Evolutionary conservation across 78 protist genomes (phyloP), one percentile per base, ranked within the genome.

Genomic region (Dictyostelium purpureum): DNA sequence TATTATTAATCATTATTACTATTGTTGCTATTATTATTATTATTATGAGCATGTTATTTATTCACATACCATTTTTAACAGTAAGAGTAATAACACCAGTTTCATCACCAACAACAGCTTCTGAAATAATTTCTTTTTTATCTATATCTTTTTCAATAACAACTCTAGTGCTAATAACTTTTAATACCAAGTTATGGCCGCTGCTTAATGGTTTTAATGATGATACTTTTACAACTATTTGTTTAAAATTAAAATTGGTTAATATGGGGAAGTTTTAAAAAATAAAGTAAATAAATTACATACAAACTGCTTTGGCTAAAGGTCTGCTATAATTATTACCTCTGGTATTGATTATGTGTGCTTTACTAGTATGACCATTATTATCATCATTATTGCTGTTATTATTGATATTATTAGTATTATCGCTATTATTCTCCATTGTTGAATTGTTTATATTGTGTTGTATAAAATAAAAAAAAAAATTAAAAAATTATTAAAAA

Each of bases 81-180:
- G 94, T 90, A 51, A 90, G 43, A 26, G 79, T 70, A 24, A 90
- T 70, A 31, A 87, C 79, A 9, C 94, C 94, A 38, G 90, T 90
- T 75, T 90, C 94, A 66, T 90, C 94, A 38, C 94, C 94, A 26
- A 90, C 94, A 16, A 90, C 82, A 28, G 90, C 88, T 56, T 90
- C 94, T 47, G 94, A 79, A 37, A 90, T 79, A 0, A 73, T 45
- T 24, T 81, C 94, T 54, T 73, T 90, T 28, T 61, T 90, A 24
- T 81, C 94, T 73, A 38, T 80, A 35, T 74, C 70, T 56, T 78
- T 90, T 14, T 85, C 92, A 21, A 85, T 51, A 6, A 85, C 92
- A 56, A 85, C 82, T 67, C 73, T 85, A 31, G 82, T 28, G 59
- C 82, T 85, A 16, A 85, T 35, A 11, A 85, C 92, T 18, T 85